These are phyloP conservation scores for Fomitopsis serialis DNA, from an alignment of 768 basidiomycete species.

Conservation along the genomic window DNA sequence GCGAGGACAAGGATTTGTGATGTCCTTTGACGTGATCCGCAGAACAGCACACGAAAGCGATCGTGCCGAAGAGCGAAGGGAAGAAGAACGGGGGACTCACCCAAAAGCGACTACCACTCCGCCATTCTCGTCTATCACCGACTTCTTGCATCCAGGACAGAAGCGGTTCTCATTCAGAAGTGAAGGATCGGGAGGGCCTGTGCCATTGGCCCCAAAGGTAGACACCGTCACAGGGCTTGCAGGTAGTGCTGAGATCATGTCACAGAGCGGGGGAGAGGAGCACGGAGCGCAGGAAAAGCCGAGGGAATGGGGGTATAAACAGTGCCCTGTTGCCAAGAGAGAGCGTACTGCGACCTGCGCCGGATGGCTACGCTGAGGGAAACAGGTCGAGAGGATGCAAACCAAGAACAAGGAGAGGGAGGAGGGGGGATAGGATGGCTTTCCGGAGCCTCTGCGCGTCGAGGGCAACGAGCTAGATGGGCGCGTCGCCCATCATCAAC, in stretches of 20 bases:
- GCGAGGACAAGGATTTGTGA: not conserved
- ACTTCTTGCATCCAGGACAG: conserved; percentile 80
- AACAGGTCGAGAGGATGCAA: not conserved
- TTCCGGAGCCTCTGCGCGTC: conserved; percentile 14
- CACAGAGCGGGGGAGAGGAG: not conserved
- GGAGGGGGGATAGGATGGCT: conserved; percentile 2
- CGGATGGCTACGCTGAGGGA: not conserved
- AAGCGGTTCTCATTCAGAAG: conserved; percentile 44
- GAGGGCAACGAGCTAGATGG: conserved; percentile 4
- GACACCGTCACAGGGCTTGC: conserved; percentile 7
- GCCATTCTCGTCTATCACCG: conserved; percentile 75
- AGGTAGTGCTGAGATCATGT: conserved; percentile 11
- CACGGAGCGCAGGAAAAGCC: not conserved
- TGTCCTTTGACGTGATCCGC: not conserved
- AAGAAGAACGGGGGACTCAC: conserved; percentile 42
- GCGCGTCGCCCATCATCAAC: not conserved
- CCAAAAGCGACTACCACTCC: conserved; percentile 95
- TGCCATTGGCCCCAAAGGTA: conserved; percentile 3
- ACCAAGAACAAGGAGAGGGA: not conserved
- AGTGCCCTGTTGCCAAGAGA: not conserved
- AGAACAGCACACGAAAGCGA: not conserved
- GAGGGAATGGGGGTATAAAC: not conserved
- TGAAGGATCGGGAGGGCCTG: conserved; percentile 15
- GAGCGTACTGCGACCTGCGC: conserved; percentile 12
- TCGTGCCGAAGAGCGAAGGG: not conserved